Evolutionary conservation across 2,329 filamentous ascomycete genomes (phyloP), one percentile per base, ranked within the genome.

Genomic region (Scleromitrula shiraiana): DNA sequence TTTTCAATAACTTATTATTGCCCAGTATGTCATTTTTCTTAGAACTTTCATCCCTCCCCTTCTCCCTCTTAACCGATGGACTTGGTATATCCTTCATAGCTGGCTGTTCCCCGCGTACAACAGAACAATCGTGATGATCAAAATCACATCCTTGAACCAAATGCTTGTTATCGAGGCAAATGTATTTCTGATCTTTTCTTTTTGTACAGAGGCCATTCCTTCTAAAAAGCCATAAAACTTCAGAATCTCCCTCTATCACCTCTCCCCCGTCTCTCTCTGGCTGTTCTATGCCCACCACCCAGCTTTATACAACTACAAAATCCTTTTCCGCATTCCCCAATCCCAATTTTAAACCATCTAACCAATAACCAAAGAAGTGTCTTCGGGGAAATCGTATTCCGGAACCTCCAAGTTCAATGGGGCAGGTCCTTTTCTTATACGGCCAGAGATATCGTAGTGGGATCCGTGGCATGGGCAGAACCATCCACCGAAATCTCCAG

Each of bases 381-480:
- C 93, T 68, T 91, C 85, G 56, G 88, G 82, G 81, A 98, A 97
- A 64, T 87, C 88, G 77, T 96, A 95, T 64, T 72, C 69, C 59
- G 91, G 93, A 60, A 97, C 82, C 76, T 97, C 93, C 67, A 98
- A 82, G 79, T 98, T 98, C 65, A 98, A 81, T 59, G 93, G 93
- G 54, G 93, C 93, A 56, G 93, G 93, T 59, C 93, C 93, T 80
- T 88, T 96, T 77, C 93, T 84, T 80, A 95, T 88, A 73, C 93
- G 89, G 70, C 93, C 93, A 57, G 90, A 97, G 70, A 98, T 97
- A 70, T 98, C 93, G 82, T 98, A 98, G 79, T 98, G 93, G 62
- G 90, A 96, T 71, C 93, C 93, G 81, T 98, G 93, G 86, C 93
- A 98, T 59, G 93, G 93, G 78, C 93, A 98, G 85, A 98, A 98